Evolutionary conservation across 2,329 filamentous ascomycete genomes (phyloP).

Genomic region (Botrytis medusae): DNA sequence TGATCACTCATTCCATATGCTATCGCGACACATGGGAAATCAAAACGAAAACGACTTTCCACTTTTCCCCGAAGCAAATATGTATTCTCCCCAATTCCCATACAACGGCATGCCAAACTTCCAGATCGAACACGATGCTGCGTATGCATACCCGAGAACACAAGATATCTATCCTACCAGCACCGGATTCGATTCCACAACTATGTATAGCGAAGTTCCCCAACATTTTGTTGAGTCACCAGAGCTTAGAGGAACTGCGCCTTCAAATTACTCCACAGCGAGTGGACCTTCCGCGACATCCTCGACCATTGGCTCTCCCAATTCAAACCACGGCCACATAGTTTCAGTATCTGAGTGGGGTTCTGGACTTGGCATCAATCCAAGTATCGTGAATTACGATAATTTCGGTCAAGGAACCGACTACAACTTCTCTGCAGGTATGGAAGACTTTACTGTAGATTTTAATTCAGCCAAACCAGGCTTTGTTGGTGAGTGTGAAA

Average conservation of each 20-base stretch:
- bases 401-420: conserved; percentile 34
- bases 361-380: conserved; percentile 36
- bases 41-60: conserved; percentile 42
- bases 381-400: conserved; percentile 38
- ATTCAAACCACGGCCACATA: conserved; percentile 36
- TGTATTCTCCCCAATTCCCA: conserved; percentile 48
- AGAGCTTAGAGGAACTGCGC: conserved; percentile 33
- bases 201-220: conserved; percentile 47
- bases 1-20: conserved; percentile 89
- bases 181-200: conserved; percentile 48
- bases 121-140: conserved; percentile 47
- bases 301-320: conserved; percentile 40
- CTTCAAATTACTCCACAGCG: conserved; percentile 40
- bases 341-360: conserved; percentile 38
- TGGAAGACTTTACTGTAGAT: conserved; percentile 41
- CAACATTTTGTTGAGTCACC: conserved; percentile 37
- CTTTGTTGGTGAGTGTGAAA: conserved; percentile 48
- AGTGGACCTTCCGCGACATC: conserved; percentile 39
- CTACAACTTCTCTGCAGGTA: conserved; percentile 39
- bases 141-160: conserved; percentile 34
- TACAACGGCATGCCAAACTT: conserved; percentile 47
- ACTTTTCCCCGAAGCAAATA: conserved; percentile 49
- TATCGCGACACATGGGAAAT: conserved; percentile 58
- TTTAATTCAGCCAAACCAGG: conserved; percentile 44
- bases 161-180: conserved; percentile 42